Base-by-base conservation (phyloP, 169 alveolate genomes). In the Plasmodium malariae region DNA sequence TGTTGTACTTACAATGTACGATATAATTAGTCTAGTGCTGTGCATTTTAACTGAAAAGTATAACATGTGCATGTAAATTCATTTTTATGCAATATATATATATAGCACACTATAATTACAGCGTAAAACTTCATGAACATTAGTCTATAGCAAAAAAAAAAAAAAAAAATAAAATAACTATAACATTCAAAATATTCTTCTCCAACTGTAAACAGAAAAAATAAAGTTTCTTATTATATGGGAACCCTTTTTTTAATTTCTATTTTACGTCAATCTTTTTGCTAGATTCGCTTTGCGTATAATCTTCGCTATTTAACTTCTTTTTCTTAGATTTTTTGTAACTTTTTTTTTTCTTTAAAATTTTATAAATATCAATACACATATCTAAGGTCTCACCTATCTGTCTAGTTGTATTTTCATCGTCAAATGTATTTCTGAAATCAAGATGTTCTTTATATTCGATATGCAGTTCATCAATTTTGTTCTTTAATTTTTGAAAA, bases 361-460 rank as follows among this genome's bases (percentile, higher is more conserved):
- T 57, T 14, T 59, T 51, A 21, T 74, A 57, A 40, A 57, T 76
- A 62, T 76, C 70, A 62, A 76, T 76, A 34, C 89, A 76, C 89
- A 55, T 76, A 54, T 76, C 89, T 37, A 76, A 60, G 0, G 89
- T 76, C 19, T 76, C 89, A 9, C 89, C 89, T 32, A 76, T 76
- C 36, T 76, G 89, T 32, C 65, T 76, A 17, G 89, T 76, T 24
- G 89, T 76, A 67, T 76, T 60, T 60, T 76, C 89, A 62, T 62
- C 89, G 55, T 76, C 89, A 76, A 76, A 76, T 48, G 78, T 62
- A 37, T 76, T 76, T 54, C 89, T 76, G 21, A 76, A 76, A 45
- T 60, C 89, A 34, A 76, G 63, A 55, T 76, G 76, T 11, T 48
- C 68, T 69, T 48, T 76, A 76, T 76, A 76, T 37, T 26, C 63